A percentile compares a stretch with the other conserved stretches of the same genome.
These are phyloP conservation scores for Aspergillus conjunctus DNA, from an alignment of 495 filamentous ascomycete species.

Conservation along the genomic window DNA sequence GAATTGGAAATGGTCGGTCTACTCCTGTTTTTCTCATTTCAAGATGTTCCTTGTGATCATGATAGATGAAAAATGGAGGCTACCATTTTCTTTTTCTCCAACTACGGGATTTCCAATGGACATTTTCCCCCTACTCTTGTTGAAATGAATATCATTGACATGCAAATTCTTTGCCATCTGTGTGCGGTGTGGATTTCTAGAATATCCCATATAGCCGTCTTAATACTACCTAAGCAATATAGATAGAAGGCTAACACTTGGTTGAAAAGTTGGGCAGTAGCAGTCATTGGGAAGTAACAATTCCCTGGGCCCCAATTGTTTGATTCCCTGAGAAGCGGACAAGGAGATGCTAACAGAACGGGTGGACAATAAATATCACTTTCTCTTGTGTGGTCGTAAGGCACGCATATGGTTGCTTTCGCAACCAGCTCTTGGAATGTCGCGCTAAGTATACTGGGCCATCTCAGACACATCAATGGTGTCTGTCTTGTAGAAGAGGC, in stretches of 20 bases:
- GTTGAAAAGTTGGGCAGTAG: neutral
- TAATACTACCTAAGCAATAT: neutral
- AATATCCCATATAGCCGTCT: neutral
- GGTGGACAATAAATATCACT: neutral
- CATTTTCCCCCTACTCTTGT: neutral
- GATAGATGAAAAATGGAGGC: neutral
- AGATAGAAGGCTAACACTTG: neutral
- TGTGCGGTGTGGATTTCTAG: neutral
- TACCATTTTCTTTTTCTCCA: neutral
- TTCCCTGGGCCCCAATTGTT: neutral
- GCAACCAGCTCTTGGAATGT: neutral
- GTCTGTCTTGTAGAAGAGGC: slow-evolving; percentile 39
- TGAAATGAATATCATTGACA: slow-evolving; percentile 17
- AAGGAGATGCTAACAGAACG: slow-evolving; percentile 3
- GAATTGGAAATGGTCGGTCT: slow-evolving; percentile 3
- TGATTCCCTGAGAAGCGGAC: neutral
- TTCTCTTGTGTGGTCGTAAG: neutral
- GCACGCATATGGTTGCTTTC: neutral
- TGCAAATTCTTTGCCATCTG: slow-evolving; percentile 4
- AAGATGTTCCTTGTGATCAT: neutral
- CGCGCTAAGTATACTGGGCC: too few relatives aligned
- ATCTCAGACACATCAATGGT: neutral
- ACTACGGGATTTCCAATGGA: slow-evolving; percentile 8
- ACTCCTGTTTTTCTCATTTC: neutral
- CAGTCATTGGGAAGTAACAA: neutral